Percentiles rank a stretch among this genome's conserved stretches.
Conservation (phyloP, 192 early-diverging fungal genomes). For the Entomortierella parvispora region DNA sequence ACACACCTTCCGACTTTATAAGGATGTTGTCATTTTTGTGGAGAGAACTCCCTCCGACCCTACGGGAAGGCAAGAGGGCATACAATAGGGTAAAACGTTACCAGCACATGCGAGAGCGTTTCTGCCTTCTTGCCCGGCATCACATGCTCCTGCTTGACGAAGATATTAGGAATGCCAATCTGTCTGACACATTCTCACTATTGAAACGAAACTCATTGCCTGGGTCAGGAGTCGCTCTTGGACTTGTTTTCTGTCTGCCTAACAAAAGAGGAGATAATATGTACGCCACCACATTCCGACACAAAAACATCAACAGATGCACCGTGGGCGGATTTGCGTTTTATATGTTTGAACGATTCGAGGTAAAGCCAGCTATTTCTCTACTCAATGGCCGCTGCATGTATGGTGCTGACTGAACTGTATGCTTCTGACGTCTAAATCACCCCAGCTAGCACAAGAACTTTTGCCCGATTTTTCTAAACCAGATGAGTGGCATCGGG, state of each 20-base stretch:
- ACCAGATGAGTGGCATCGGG: slow-evolving; percentile 17
- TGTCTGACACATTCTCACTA: no score
- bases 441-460: slow-evolving; percentile 14
- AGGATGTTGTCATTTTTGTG: no score
- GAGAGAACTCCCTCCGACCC: no score
- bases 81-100: no score
- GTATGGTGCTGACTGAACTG: no score
- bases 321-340: slow-evolving; percentile 33
- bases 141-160: no score
- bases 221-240: slow-evolving; percentile 14
- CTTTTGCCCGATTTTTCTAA: slow-evolving; percentile 20
- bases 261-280: slow-evolving; percentile 17
- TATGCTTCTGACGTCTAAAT: not conserved
- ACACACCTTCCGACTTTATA: no score
- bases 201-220: no score
- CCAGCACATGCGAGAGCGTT: no score
- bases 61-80: no score
- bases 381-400: not conserved
- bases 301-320: slow-evolving; percentile 29
- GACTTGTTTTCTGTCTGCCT: slow-evolving; percentile 20
- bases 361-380: not conserved
- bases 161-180: no score
- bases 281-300: slow-evolving; percentile 25
- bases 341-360: slow-evolving; percentile 35
- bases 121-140: no score